phyloP scores from a whole-genome alignment of 495 filamentous ascomycete species.

The Antarctomyces pellizariae region DNA sequence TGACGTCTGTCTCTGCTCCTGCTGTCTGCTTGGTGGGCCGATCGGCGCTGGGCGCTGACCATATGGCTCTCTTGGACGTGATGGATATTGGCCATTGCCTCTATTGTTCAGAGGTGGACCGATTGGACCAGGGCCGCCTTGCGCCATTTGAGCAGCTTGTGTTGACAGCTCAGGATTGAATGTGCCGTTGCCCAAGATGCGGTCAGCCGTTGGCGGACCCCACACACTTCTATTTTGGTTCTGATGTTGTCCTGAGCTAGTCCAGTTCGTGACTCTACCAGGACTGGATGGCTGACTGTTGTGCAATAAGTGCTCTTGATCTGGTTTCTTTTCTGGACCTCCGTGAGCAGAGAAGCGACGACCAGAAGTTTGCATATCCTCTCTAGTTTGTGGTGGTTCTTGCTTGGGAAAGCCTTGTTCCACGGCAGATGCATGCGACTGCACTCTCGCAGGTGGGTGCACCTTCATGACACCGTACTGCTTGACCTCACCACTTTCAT shows the following conservation, averaged over 20 bases:
- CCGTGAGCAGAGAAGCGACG: no score
- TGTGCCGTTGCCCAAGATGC: constrained; percentile 55
- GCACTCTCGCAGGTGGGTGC: constrained; percentile 25
- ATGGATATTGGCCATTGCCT: constrained; percentile 16
- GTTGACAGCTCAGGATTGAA: constrained; percentile 36
- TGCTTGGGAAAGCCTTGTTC: no score
- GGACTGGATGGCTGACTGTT: no score
- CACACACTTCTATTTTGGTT: constrained; percentile 50
- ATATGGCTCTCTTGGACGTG: constrained; percentile 12
- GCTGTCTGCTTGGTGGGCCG: constrained; percentile 15
- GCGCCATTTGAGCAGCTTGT: constrained; percentile 14
- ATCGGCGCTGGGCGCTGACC: constrained; percentile 22
- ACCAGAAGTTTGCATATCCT: no score
- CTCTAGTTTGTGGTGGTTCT: no score
- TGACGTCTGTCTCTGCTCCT: neutral
- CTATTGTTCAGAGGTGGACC: constrained; percentile 24
- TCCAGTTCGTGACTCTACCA: no score
- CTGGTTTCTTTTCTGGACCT: no score
- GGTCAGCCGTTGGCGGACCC: constrained; percentile 48
- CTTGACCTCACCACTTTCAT: constrained; percentile 26
- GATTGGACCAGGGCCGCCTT: constrained; percentile 23
- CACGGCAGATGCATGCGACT: no score
- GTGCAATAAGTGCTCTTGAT: no score
- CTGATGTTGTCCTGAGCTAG: no score
- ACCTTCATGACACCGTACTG: constrained; percentile 38